Evolutionary conservation across 495 filamentous ascomycete genomes (phyloP), one percentile per base, ranked within the genome.

Genomic region (Apodospora peruviana): DNA sequence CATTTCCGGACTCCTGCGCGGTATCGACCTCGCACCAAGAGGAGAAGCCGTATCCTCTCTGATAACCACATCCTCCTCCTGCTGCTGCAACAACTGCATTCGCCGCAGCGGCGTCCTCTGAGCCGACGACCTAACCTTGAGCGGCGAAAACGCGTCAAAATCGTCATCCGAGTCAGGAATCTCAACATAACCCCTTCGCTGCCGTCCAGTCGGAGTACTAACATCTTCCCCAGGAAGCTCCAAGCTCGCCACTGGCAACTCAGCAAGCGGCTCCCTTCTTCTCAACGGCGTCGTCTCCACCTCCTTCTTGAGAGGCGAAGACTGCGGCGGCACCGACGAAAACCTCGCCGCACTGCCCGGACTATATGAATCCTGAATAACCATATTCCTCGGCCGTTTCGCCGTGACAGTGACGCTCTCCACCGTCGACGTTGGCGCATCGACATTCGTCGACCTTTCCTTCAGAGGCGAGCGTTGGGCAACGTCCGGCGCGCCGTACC

Each of bases 101-200:
- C 17, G 36, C 36, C 17, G 27, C 27, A 32, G 27, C 14, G 25
- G 37, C 5, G 52, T 19, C 17, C 47, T 57, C 35, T 45, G 24
- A 0, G 65, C 60, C 4, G 64, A 57, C 0, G 65, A 56, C 8
- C 45, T 51, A 23, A 62, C 17, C 32, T 53, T 57, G 4, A n/a
- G n/a, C n/a, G n/a, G n/a, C n/a, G n/a, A n/a, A n/a, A n/a, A n/a
- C n/a, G n/a, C n/a, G n/a, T 50, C 55, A 16, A 59, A 25, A 9
- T 75, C 72, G 27, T 70, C 68, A 23, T 73, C 68, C 4, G 68
- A 68, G 45, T 74, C 70, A 4, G 69, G 67, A 1, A 73, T 65
- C 45, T 72, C 68, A 12, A 42, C 24, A 24, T 55, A 57, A 4
- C 27, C 35, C 4, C 48, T 55, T 24, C 40, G 47, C 24, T 42